Percentiles rank a stretch among this genome's conserved stretches.
These are phyloP conservation scores for Mycena citricolor DNA, from an alignment of 1,284 basidiomycete species.

Conservation along the genomic window DNA sequence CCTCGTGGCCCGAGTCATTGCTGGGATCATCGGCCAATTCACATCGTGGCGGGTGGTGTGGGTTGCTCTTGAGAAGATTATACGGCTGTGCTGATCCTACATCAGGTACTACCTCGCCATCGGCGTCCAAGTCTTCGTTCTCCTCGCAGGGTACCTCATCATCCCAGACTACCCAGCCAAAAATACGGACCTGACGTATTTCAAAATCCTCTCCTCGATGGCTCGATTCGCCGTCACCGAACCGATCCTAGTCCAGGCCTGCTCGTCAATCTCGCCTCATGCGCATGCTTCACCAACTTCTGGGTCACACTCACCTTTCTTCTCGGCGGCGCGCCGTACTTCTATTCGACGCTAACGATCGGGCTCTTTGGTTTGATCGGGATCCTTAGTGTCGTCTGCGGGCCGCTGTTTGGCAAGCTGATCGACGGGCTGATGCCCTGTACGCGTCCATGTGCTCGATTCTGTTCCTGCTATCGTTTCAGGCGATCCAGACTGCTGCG, in stretches of 20 bases:
- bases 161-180: slow-evolving; percentile 75
- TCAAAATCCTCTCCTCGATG: slow-evolving; percentile 64
- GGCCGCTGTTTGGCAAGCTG: slow-evolving; percentile 58
- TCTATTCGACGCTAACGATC: slow-evolving; percentile 67
- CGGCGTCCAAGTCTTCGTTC: slow-evolving; percentile 53
- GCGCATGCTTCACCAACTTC: slow-evolving; percentile 58
- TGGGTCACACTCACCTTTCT: slow-evolving; percentile 78
- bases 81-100: no score
- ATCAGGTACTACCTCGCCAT: slow-evolving; percentile 60
- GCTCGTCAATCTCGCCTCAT: slow-evolving; percentile 56
- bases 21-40: slow-evolving; percentile 66
- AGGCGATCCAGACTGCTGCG: slow-evolving; percentile 55
- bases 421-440: slow-evolving; percentile 67
- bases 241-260: slow-evolving; percentile 64
- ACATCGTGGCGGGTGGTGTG: slow-evolving; percentile 56
- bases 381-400: slow-evolving; percentile 62
- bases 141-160: slow-evolving; percentile 52
- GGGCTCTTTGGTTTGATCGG: slow-evolving; percentile 74
- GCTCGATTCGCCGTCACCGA: slow-evolving; percentile 67
- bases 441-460: slow-evolving; percentile 56
- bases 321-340: slow-evolving; percentile 62
- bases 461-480: slow-evolving; percentile 41
- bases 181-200: slow-evolving; percentile 57
- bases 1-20: slow-evolving; percentile 65
- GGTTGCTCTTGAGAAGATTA: no score